Base-by-base conservation (phyloP, 2,329 filamentous ascomycete genomes). In the Ceratocystis cacaofunesta region DNA sequence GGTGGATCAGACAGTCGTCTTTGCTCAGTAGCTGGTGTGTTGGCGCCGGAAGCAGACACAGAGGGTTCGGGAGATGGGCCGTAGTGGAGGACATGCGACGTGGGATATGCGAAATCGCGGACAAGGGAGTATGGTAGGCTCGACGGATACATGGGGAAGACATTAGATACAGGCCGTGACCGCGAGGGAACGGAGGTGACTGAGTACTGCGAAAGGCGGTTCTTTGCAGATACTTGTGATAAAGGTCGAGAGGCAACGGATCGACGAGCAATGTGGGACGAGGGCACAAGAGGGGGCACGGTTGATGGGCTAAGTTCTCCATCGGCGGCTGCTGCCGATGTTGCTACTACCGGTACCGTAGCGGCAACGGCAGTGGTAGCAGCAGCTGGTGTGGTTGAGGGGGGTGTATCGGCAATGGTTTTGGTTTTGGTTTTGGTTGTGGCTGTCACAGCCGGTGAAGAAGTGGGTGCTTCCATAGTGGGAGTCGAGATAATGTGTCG, bases 41-140 rank as follows among this genome's bases (percentile, higher is more conserved):
- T 92, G 70, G 88, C 81, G 66, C 86, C 87, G 0, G 91, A 95
- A 7, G 85, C 80, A n/a, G 85, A 84, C 64, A 79, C 77, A 63
- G 84, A 86, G 30, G 84, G 80, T 70, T 91, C 87, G 46, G 87
- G 87, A 17, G 90, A 86, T n/a, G 92, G 89, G 1, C 94, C 94
- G 79, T 96, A 96, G 78, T 97, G 94, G 75, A 96, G 81, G 55
- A 90, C 91, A 74, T 97, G 89, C 65, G 82, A 81, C 30, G 83
- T 74, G 41, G 90, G 85, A 74, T 97, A 99, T 70, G 94, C 94
- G 77, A 97, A 99, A 79, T 99, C 94, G 72, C 94, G 88, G 69
- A 99, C 92, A 57, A 90, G 80, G n/a, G 91, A 86, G 74, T 96
- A 96, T 5, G 89, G 76, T 19, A 96, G 82, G 73, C 86, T 95